Percentiles rank a stretch among this genome's conserved stretches.
These are phyloP conservation scores for Entonaema liquescens DNA, from an alignment of 495 filamentous ascomycete genomes.

Conservation along the genomic window DNA sequence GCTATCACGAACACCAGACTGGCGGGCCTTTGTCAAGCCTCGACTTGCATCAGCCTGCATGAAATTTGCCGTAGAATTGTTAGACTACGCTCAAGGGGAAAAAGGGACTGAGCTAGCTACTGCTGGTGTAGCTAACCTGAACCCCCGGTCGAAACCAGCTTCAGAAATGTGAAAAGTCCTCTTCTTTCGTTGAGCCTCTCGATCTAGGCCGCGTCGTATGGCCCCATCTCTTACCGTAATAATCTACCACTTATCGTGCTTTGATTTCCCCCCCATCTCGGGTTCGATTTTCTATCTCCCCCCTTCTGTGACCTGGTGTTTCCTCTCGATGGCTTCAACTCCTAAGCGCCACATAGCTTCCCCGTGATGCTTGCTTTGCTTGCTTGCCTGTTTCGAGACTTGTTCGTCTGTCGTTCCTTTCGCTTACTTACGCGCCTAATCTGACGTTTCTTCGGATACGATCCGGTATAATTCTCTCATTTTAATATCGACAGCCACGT, in stretches of 20 bases:
- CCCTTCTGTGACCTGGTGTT: slow-evolving; percentile 18
- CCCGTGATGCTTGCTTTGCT: slow-evolving; percentile 39
- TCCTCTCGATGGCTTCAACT: slow-evolving; percentile 38
- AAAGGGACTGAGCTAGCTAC: slow-evolving; percentile 12
- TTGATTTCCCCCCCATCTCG: slow-evolving; percentile 8
- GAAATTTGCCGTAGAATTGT: slow-evolving; percentile 14
- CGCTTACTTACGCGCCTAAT: slow-evolving; percentile 32
- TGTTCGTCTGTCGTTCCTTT: slow-evolving; percentile 32
- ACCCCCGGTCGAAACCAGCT: slow-evolving; percentile 45
- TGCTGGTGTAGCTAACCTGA: not conserved
- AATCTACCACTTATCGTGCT: slow-evolving; percentile 22
- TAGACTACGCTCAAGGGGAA: not conserved
- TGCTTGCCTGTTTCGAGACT: slow-evolving; percentile 31
- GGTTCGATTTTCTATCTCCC: slow-evolving; percentile 15
- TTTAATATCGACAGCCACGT: slow-evolving; percentile 28
- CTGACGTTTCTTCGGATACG: slow-evolving; percentile 24
- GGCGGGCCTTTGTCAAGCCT: slow-evolving; percentile 17
- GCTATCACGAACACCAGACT: not conserved
- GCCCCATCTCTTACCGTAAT: slow-evolving; percentile 19
- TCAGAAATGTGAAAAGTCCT: slow-evolving; percentile 36
- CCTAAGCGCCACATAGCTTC: slow-evolving; percentile 35
- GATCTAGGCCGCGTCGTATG: slow-evolving; percentile 34
- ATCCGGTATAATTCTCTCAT: slow-evolving; percentile 48
- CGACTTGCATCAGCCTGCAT: slow-evolving; percentile 32
- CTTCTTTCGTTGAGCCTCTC: slow-evolving; percentile 20